Base-by-base conservation (phyloP, 2,329 filamentous ascomycete species). In the Monilinia laxa region DNA sequence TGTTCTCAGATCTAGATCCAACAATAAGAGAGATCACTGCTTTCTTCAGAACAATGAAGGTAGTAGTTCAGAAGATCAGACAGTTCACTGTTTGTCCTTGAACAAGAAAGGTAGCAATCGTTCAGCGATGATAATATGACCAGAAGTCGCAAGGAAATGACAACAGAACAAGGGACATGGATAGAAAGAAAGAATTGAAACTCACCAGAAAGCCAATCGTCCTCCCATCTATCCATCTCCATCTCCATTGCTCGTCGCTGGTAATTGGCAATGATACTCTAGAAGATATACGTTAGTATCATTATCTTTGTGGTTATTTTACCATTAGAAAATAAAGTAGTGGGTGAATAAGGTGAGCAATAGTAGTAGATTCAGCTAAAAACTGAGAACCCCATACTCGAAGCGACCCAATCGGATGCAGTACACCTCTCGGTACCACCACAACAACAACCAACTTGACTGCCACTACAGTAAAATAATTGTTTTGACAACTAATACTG, bases 321-420 rank as follows among this genome's bases (percentile, higher is more conserved):
- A 9, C 20, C 20, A n/a, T 1, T 20, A 47, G 18, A n/a, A 52
- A 25, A 52, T 47, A 38, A 25, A 10, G 47, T 31, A 35, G 28
- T 23, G 18, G 23, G 12, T 52, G 49, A 14, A 28, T 28, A 52
- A 52, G 11, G 23, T 16, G 14, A 52, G 23, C 4, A 11, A 12
- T 23, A 11, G 47, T 12, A 18, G 49, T 25, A 28, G 23, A 5
- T 52, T 25, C 12, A 52, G 2, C 45, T 11, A 52, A 28, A 25
- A 9, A 18, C 47, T 49, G 16, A 20, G 31, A 51, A 4, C 31
- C n/a, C 45, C 16, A 20, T 60, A 31, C n/a, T 18, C 14, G 31
- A 62, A 25, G 45, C 58, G 45, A 62, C 14, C n/a, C 45, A 38
- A 62, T 62, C 45, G 28, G 45, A 62, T 51, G 28, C 16, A 20